Percentiles rank a stretch among this genome's conserved stretches.
phyloP scores from a whole-genome alignment of 371 early-diverging fungal genomes.

The Lichtheimia ornata region DNA sequence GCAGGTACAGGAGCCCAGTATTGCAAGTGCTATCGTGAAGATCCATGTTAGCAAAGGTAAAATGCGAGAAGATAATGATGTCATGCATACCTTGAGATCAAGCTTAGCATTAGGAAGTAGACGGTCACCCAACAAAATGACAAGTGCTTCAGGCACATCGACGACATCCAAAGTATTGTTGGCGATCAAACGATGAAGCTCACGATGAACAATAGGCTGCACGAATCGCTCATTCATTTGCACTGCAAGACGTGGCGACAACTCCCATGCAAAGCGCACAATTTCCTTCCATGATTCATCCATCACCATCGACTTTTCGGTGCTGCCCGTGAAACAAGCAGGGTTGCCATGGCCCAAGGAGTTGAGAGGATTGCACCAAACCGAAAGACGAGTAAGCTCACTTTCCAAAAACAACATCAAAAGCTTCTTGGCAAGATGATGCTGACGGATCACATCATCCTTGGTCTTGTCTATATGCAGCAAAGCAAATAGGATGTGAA shows the following conservation, averaged over 20 bases:
- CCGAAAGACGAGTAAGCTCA: constrained; percentile 79
- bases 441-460: constrained; percentile 36
- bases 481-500: not conserved
- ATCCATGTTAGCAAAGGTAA: not conserved
- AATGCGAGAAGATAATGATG: not conserved
- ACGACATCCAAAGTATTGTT: constrained; percentile 71
- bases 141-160: constrained; percentile 73
- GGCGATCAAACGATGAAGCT: constrained; percentile 67
- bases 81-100: constrained; percentile 36
- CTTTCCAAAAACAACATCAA: constrained; percentile 84
- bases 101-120: constrained; percentile 35
- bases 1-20: constrained; percentile 96
- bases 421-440: constrained; percentile 44
- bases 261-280: constrained; percentile 81
- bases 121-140: constrained; percentile 63
- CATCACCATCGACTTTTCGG: constrained; percentile 52
- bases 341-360: constrained; percentile 44
- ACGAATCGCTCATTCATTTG: constrained; percentile 78
- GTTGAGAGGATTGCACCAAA: constrained; percentile 81
- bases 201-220: constrained; percentile 63
- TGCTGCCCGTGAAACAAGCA: constrained; percentile 39
- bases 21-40: constrained; percentile 65
- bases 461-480: constrained; percentile 35
- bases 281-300: constrained; percentile 68
- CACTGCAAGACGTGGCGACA: constrained; percentile 79